Conservation (phyloP, 2,329 filamentous ascomycete genomes). For the Gaeumannomyces sp. region DNA sequence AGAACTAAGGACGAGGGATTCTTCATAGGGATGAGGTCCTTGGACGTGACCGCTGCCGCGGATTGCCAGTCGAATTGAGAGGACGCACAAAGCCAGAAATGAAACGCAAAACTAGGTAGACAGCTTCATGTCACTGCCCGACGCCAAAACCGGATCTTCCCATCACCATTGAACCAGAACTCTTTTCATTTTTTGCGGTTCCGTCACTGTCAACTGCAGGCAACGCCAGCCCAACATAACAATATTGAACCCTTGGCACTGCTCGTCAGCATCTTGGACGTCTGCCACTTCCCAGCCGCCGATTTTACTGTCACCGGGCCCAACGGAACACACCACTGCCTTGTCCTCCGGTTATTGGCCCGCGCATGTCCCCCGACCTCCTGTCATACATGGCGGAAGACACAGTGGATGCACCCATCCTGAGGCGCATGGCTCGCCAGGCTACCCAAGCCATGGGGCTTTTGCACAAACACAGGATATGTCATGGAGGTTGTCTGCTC, state of each 20-base stretch:
- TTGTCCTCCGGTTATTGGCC: not conserved
- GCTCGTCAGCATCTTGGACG: too few species aligned
- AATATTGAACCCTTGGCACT: too few species aligned
- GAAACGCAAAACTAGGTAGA: too few species aligned
- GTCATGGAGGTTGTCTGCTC: constrained; percentile 1
- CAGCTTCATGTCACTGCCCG: not conserved
- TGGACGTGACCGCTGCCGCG: too few species aligned
- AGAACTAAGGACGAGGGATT: too few species aligned
- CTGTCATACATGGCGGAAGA: not conserved
- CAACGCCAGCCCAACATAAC: too few species aligned
- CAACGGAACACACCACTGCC: constrained; percentile 4
- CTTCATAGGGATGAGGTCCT: too few species aligned
- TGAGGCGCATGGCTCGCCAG: not conserved
- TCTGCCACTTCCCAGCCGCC: not conserved
- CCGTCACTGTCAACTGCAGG: too few species aligned
- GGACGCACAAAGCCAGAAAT: too few species aligned
- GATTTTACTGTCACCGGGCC: not conserved
- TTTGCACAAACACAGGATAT: constrained; percentile 1
- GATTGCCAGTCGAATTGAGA: too few species aligned
- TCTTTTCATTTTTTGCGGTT: too few species aligned
- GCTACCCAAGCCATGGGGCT: constrained; percentile 1
- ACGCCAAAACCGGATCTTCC: not conserved
- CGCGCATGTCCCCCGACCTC: not conserved
- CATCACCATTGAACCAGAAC: too few species aligned
- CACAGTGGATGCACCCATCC: not conserved